Evolutionary conservation across 352 stramenopile genomes (phyloP).

Genomic region (Phytophthora citrophthora): DNA sequence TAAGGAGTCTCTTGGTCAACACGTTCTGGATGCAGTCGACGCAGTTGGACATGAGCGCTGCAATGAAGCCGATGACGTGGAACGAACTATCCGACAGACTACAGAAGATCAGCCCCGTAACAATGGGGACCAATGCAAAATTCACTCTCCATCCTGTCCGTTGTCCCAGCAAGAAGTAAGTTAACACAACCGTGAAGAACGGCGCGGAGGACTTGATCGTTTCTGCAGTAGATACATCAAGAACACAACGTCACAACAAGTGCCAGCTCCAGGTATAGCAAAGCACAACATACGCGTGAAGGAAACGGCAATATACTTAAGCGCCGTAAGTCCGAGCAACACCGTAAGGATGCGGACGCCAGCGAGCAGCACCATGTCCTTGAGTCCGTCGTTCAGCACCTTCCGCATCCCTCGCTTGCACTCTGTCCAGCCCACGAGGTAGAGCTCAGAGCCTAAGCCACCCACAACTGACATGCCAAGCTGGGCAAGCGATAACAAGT

Average conservation of each 20-base stretch:
- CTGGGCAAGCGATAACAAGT: constrained; percentile 77
- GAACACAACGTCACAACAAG: constrained; percentile 19
- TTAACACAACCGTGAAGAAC: constrained; percentile 91
- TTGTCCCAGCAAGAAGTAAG: constrained; percentile 85
- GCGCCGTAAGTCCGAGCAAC: constrained; percentile 87
- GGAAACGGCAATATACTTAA: constrained; percentile 93
- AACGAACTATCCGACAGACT: constrained; percentile 88
- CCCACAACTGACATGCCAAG: constrained; percentile 83
- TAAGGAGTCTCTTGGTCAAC: constrained; percentile 89
- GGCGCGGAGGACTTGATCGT: constrained; percentile 93
- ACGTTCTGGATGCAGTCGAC: constrained; percentile 94
- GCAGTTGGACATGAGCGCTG: constrained; percentile 90
- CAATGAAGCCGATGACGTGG: constrained; percentile 88
- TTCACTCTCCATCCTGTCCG: constrained; percentile 86
- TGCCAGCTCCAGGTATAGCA: neutral
- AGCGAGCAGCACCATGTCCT: constrained; percentile 86
- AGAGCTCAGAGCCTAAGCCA: constrained; percentile 72
- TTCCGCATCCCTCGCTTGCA: constrained; percentile 59
- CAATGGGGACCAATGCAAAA: constrained; percentile 87
- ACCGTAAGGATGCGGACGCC: constrained; percentile 88
- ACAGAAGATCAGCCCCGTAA: constrained; percentile 87
- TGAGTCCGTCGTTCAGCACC: constrained; percentile 64
- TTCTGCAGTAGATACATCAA: constrained; percentile 51
- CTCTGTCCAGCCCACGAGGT: constrained; percentile 67
- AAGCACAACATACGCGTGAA: constrained; percentile 73